A percentile compares a stretch with the other conserved stretches of the same genome.
Evolutionary conservation across 129 eudicot species (phyloP).

Genomic region (Escallonia herrerae): DNA sequence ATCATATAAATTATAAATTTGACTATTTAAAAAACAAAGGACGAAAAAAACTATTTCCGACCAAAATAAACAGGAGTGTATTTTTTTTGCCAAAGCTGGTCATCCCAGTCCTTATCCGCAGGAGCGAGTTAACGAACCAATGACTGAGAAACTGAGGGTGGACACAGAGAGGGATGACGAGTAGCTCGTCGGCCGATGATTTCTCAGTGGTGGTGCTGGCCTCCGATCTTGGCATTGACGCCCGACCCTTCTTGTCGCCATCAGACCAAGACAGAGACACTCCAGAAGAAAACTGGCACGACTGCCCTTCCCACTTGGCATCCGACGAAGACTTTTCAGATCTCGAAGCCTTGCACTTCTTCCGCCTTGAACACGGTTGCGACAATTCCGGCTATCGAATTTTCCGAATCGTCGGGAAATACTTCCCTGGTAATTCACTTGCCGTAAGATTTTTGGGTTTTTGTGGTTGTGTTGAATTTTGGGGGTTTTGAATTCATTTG

Average conservation of each 20-base stretch:
- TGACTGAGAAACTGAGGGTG: too few species aligned
- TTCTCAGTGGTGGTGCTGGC: conserved; percentile 84
- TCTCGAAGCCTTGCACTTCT: conserved; percentile 70
- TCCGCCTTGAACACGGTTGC: conserved; percentile 51
- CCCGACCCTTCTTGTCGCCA: conserved; percentile 51
- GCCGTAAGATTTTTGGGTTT: too few species aligned
- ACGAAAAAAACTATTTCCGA: too few species aligned
- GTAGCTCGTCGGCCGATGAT: conserved; percentile 38
- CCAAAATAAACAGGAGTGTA: too few species aligned
- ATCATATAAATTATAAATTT: too few species aligned
- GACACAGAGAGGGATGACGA: conserved; percentile 5
- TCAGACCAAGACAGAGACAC: conserved; percentile 8
- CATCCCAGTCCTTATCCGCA: too few species aligned
- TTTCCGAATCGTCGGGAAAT: conserved; percentile 78
- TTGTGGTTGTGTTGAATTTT: too few species aligned
- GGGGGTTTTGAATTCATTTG: too few species aligned
- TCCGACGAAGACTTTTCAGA: conserved; percentile 66
- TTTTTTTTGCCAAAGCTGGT: too few species aligned
- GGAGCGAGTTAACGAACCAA: too few species aligned
- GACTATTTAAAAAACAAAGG: too few species aligned
- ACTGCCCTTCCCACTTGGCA: conserved; percentile 53
- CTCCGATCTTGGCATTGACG: conserved; percentile 74
- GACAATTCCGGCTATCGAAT: conserved; percentile 78
- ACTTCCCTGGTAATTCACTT: conserved; percentile 63
- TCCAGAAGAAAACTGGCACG: conserved; percentile 61